A percentile compares a stretch with the other conserved stretches of the same genome.
Evolutionary conservation across 148 eudicot genomes (phyloP).

Genomic region (Pouteria glomerata): DNA sequence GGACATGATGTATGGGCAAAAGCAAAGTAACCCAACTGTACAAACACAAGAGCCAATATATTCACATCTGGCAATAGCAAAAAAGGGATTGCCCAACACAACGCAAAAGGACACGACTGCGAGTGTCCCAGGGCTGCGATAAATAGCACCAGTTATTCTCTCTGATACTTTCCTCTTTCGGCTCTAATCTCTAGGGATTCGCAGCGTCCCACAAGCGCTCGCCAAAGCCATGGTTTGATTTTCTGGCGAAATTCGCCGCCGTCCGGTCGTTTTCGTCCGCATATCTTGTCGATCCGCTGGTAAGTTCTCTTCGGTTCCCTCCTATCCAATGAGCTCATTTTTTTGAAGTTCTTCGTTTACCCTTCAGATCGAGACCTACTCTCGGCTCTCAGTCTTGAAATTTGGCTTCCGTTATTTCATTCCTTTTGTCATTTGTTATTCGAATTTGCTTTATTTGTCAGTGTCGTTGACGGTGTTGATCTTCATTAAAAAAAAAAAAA

Average conservation of each 20-base stretch:
- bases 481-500: too few species aligned
- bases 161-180: conserved; percentile 17
- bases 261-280: conserved; percentile 1
- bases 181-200: conserved; percentile 29
- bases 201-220: conserved; percentile 15
- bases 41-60: too few species aligned
- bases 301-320: conserved; percentile 9
- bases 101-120: conserved; percentile 2
- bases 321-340: not conserved
- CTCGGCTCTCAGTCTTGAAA: not conserved
- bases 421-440: not conserved
- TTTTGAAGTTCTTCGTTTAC: not conserved
- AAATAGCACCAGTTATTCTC: conserved; percentile 20
- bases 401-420: not conserved
- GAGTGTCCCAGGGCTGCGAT: conserved; percentile 21
- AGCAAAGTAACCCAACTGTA: too few species aligned
- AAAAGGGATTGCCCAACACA: conserved; percentile 4
- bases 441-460: too few species aligned
- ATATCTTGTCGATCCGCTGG: conserved; percentile 19
- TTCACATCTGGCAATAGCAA: conserved; percentile 10
- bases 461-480: not conserved
- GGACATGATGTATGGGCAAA: too few species aligned
- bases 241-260: conserved; percentile 20
- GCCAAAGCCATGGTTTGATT: conserved; percentile 13
- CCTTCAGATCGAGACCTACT: conserved; percentile 12